A percentile compares a stretch with the other conserved stretches of the same genome.
These are phyloP conservation scores for Ormosia emarginata DNA, from an alignment of 306 rosid species.

Conservation along the genomic window DNA sequence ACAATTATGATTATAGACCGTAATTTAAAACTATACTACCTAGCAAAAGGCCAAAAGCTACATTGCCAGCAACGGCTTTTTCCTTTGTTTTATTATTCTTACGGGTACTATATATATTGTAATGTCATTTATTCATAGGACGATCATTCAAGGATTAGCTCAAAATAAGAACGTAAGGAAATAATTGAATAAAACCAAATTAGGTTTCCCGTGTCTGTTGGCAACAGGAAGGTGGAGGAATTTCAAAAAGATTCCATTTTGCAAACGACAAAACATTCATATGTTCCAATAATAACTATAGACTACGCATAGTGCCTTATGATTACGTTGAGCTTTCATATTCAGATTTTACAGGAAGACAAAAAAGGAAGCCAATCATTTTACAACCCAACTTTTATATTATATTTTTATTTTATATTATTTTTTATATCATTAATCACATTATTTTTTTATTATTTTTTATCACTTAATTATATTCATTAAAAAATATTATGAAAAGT, in stretches of 20 bases:
- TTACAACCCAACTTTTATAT: no score
- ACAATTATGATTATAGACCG: no score
- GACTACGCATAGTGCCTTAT: not conserved
- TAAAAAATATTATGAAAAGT: no score
- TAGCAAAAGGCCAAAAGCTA: not conserved
- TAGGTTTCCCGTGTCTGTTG: constrained; percentile 19
- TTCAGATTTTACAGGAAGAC: constrained; percentile 21
- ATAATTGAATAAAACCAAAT: constrained; percentile 27
- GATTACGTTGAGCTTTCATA: constrained; percentile 27
- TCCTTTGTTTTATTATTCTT: not conserved
- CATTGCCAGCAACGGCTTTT: not conserved
- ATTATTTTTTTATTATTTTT: no score
- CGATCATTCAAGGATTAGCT: not conserved
- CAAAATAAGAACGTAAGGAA: constrained; percentile 9
- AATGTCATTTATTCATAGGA: not conserved
- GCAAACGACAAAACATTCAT: constrained; percentile 22
- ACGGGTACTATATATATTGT: not conserved
- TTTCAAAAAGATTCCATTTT: constrained; percentile 22
- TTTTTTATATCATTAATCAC: no score
- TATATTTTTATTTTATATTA: no score
- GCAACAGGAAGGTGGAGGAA: not conserved
- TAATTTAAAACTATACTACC: no score
- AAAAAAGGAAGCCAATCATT: constrained; percentile 21
- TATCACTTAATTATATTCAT: no score
- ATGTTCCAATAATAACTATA: not conserved